Base-by-base conservation (phyloP, 2,329 filamentous ascomycete genomes). In the Botrytis hyacinthi region DNA sequence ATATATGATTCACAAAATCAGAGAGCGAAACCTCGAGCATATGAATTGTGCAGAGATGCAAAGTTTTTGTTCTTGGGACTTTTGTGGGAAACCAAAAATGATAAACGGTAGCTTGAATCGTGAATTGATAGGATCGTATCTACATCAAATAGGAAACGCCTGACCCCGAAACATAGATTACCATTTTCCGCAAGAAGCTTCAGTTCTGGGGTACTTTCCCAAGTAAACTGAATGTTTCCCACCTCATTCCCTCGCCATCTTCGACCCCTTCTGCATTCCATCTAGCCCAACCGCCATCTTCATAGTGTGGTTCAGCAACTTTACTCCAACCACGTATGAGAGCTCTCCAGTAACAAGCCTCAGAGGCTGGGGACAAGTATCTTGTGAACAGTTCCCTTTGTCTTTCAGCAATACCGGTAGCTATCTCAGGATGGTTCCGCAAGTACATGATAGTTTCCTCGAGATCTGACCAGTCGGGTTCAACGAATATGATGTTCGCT, bases 341-440 rank as follows among this genome's bases (percentile, higher is more conserved):
- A 0, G 82, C 84, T 59, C 86, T 82, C 86, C 86, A 88, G 80
- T 88, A 88, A 76, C 86, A 88, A 73, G 78, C 80, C 79, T 87
- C 86, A 0, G 86, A 85, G n/a, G 85, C 85, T 22, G 83, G 82
- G 73, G 84, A 85, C 63, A 86, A 80, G 76, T 86, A 85, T 0
- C 85, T 86, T 1, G 82, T 81, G 77, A 85, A 85, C 67, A 83
- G 71, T 22, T 81, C 82, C 70, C 85, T 82, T 81, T 87, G 86
- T 48, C 85, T 80, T 63, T 79, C 75, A 26, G 86, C 86, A 66
- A 88, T 87, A 0, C 83, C 84, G 76, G 83, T 82, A 3, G 86
- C 85, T 5, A 84, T 78, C 1, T 79, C 76, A 1, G 84, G 84
- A 75, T 86, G 81, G 3, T 76, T 76, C 73, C 86, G 83, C 37